Base-by-base conservation (phyloP, 2,329 filamentous ascomycete genomes). In the Laburnicola sp. region DNA sequence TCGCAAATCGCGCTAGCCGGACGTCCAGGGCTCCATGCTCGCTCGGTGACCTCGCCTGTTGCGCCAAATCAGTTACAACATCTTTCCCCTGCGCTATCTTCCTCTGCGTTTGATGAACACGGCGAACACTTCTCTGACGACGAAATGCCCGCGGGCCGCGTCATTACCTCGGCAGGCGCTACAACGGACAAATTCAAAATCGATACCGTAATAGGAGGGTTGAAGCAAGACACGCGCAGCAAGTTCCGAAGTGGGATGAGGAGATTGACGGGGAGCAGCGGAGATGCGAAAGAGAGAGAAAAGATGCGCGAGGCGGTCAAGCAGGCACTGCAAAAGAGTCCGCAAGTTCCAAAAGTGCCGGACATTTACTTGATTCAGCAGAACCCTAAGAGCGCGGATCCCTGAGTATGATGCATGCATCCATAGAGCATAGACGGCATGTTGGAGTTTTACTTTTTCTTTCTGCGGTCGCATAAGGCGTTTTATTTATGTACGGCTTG, bases 21-120 rank as follows among this genome's bases (percentile, higher is more conserved):
- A 30, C 72, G 91, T 4, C 88, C 90, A 0, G 82, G 82, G 2
- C 77, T 96, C 21, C 92, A 96, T 68, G 82, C 84, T 4, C 86
- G 93, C 16, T 95, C 91, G 9, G 83, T 96, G 45, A 97, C 93
- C 0, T 95, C 90, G 0, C 92, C 93, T 0, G 79, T 78, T 10
- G 82, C 82, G 54, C 76, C 68, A 28, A 68, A 80, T 50, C 72
- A 77, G 37, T 72, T 74, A 44, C 72, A 74, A 26, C 74, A 70
- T 26, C 73, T 73, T 51, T 72, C 66, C 25, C 78, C 84, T 55
- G 71, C 77, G 30, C 78, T 83, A 48, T 79, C 78, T 9, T 80
- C 89, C 42, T 78, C 85, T 2, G 90, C 87, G 0, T 88, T 95
- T 51, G 91, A 96, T 50, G 91, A 96, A 59, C 77, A 75, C 34